These are phyloP conservation scores for Byssothecium circinans DNA, from an alignment of 2,329 filamentous ascomycete genomes.

Conservation along the genomic window DNA sequence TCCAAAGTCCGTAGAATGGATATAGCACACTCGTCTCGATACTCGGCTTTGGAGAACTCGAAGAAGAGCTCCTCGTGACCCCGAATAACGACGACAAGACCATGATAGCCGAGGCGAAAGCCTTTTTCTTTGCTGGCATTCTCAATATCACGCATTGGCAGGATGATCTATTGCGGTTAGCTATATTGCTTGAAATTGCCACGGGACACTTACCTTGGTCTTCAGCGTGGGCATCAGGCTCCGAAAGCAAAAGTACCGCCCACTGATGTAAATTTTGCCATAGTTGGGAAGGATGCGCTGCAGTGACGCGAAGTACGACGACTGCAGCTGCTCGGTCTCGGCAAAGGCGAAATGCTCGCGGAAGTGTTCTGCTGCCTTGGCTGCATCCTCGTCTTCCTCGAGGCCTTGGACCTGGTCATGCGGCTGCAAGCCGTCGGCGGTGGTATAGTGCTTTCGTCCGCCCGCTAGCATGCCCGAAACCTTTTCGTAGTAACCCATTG, in stretches of 20 bases:
- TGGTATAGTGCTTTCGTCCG: constrained; percentile 83
- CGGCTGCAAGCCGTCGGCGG: constrained; percentile 64
- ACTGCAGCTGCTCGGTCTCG: constrained; percentile 76
- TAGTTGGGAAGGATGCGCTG: constrained; percentile 88
- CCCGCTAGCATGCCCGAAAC: constrained; percentile 97
- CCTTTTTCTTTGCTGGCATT: constrained; percentile 94
- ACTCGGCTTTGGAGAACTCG: constrained; percentile 77
- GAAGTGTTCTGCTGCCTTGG: constrained; percentile 68
- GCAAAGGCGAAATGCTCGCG: constrained; percentile 89
- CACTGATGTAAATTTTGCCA: constrained; percentile 93
- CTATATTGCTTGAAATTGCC: constrained; percentile 6
- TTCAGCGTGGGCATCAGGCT: constrained; percentile 85
- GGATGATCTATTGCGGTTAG: constrained; percentile 59
- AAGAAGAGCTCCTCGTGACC: constrained; percentile 97
- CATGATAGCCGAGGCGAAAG: constrained; percentile 87
- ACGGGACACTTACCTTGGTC: constrained; percentile 62
- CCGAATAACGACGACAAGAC: constrained; percentile 86
- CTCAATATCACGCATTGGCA: constrained; percentile 88
- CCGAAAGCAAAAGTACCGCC: constrained; percentile 86
- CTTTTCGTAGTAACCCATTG: constrained; percentile 95
- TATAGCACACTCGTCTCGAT: constrained; percentile 85
- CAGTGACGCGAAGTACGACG: constrained; percentile 91
- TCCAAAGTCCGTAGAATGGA: constrained; percentile 79
- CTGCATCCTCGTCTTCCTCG: constrained; percentile 58
- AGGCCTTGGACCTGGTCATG: constrained; percentile 63